These are phyloP conservation scores for Choiromyces venosus DNA, from an alignment of 495 filamentous ascomycete genomes.

Conservation along the genomic window DNA sequence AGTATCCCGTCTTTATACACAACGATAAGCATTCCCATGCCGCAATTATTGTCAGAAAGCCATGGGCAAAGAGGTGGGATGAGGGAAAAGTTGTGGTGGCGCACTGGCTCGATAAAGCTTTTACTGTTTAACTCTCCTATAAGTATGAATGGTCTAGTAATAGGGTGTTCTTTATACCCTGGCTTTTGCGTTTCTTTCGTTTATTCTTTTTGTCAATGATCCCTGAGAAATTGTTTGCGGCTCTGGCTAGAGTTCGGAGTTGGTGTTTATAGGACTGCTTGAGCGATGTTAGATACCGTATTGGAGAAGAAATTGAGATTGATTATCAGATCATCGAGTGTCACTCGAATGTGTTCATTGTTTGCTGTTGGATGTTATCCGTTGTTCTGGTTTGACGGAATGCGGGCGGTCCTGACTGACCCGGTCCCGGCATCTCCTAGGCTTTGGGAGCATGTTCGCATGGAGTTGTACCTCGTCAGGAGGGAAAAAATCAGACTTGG, in stretches of 20 bases:
- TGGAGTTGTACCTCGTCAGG: background rate
- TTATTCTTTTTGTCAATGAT: background rate
- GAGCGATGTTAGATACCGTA: background rate
- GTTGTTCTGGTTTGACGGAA: background rate
- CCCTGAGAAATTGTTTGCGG: background rate
- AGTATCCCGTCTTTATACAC: slow-evolving; percentile 83
- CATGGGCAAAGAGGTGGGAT: slow-evolving; percentile 53
- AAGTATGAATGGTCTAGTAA: background rate
- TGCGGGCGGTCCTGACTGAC: background rate
- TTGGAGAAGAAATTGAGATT: background rate
- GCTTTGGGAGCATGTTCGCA: background rate
- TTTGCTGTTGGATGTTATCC: background rate
- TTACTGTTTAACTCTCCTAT: slow-evolving; percentile 52
- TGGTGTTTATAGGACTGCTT: background rate
- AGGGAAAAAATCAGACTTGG: background rate
- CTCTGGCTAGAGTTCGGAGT: background rate
- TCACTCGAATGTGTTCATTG: background rate
- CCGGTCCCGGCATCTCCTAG: background rate
- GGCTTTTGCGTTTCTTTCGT: background rate
- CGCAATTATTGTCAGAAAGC: slow-evolving; percentile 72
- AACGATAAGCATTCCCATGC: slow-evolving; percentile 75
- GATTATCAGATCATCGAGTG: background rate
- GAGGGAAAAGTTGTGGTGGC: slow-evolving; percentile 73
- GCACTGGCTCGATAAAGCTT: slow-evolving; percentile 76
- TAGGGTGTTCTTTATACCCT: background rate